Evolutionary conservation across 2,329 filamentous ascomycete species (phyloP).

Genomic region (Verticillium tricorpus): DNA sequence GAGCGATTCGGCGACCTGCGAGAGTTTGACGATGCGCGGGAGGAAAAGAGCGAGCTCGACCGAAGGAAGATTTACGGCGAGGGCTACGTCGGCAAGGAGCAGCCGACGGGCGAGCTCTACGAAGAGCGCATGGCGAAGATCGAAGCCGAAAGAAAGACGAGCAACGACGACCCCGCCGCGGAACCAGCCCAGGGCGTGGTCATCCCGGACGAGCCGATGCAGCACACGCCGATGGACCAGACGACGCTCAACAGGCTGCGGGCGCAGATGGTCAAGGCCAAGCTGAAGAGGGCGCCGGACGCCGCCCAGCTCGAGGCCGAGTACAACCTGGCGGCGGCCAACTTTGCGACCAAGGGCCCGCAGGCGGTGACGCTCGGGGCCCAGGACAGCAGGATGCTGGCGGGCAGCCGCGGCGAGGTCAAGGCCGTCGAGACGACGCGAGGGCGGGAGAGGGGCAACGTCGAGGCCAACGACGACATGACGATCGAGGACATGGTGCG

Average conservation of each 20-base stretch:
- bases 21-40: constrained; percentile 86
- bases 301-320: constrained; percentile 73
- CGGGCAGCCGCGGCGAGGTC: constrained; percentile 68
- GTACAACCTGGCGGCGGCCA: constrained; percentile 72
- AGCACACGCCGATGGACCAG: constrained; percentile 61
- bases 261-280: constrained; percentile 94
- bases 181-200: constrained; percentile 48
- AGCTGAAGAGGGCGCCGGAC: constrained; percentile 72
- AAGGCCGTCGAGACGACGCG: constrained; percentile 74
- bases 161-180: constrained; percentile 12
- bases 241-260: constrained; percentile 84
- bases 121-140: constrained; percentile 66
- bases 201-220: constrained; percentile 48
- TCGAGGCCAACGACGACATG: constrained; percentile 95
- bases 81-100: constrained; percentile 79
- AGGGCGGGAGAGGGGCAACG: constrained; percentile 75
- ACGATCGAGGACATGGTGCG: constrained; percentile 94
- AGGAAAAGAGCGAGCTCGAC: constrained; percentile 89
- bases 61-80: constrained; percentile 76
- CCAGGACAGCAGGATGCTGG: constrained; percentile 86
- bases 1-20: constrained; percentile 77
- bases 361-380: constrained; percentile 77
- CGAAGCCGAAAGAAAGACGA: constrained; percentile 26
- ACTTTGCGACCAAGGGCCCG: constrained; percentile 51
- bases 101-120: constrained; percentile 82